Evolutionary conservation across 1,139 yeast species (phyloP).

Genomic region (Candida sanyaensis): DNA sequence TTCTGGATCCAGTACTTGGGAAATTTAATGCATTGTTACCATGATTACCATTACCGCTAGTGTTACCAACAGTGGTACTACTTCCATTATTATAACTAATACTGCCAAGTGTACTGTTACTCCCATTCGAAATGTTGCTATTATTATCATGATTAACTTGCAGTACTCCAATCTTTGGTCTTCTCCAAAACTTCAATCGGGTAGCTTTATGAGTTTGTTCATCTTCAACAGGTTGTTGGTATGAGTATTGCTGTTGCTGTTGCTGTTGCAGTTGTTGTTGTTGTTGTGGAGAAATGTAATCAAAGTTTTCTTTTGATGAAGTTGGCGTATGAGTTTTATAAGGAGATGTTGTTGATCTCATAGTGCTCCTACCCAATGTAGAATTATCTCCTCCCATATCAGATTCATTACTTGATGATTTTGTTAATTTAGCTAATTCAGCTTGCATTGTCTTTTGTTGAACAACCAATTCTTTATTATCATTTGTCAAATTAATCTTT

Average conservation of each 20-base stretch:
- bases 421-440: conserved; percentile 1
- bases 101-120: conserved; percentile 8
- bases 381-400: conserved; percentile 9
- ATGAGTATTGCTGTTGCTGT: too few species aligned
- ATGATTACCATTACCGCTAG: not conserved
- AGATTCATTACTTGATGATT: conserved; percentile 6
- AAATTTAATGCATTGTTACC: not conserved
- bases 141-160: conserved; percentile 10
- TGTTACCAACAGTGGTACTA: not conserved
- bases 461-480: conserved; percentile 26
- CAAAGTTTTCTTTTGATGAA: conserved; percentile 6
- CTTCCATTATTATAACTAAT: not conserved
- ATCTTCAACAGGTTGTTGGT: conserved; percentile 23
- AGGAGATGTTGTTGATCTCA: conserved; percentile 12
- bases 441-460: conserved; percentile 25
- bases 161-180: conserved; percentile 37
- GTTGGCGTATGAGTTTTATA: conserved; percentile 5
- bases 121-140: not conserved
- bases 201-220: conserved; percentile 48
- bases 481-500: conserved; percentile 24
- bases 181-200: conserved; percentile 55
- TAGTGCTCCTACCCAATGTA: conserved; percentile 8
- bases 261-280: conserved; percentile 6
- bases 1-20: conserved; percentile 5
- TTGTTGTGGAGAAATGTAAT: not conserved